phyloP scores from a whole-genome alignment of 805 yeast genomes.

The Limtongia smithiae region DNA sequence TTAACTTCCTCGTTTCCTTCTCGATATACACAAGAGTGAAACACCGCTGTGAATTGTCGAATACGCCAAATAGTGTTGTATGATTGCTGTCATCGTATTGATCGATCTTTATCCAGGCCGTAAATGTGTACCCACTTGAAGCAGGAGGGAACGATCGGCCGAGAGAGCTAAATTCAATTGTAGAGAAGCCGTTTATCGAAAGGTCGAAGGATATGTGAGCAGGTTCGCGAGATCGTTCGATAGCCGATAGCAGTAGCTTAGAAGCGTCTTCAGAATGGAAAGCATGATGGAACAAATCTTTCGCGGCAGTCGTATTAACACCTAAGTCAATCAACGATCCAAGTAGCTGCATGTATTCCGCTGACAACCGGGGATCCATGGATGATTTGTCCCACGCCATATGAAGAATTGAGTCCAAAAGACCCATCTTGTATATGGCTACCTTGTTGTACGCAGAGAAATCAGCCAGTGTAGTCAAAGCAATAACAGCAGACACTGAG shows the following conservation, averaged over 20 bases:
- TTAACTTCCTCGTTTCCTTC: conserved; percentile 23
- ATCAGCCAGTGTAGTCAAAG: conserved; percentile 11
- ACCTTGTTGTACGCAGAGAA: conserved; percentile 17
- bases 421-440: conserved; percentile 13
- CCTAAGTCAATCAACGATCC: conserved; percentile 22
- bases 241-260: conserved; percentile 12
- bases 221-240: conserved; percentile 21
- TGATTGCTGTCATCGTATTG: conserved; percentile 22
- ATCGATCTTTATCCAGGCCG: conserved; percentile 27
- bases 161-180: conserved; percentile 22
- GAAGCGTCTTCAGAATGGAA: conserved; percentile 14
- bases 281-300: conserved; percentile 16
- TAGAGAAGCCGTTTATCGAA: conserved; percentile 21
- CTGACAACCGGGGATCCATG: conserved; percentile 1
- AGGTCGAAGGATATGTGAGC: conserved; percentile 25
- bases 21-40: conserved; percentile 29
- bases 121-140: conserved; percentile 26
- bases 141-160: conserved; percentile 25
- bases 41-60: conserved; percentile 27
- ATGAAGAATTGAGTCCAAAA: conserved; percentile 13
- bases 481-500: conserved; percentile 14
- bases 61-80: conserved; percentile 28
- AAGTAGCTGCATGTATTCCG: conserved; percentile 1
- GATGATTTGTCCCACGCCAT: conserved; percentile 9
- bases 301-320: conserved; percentile 19